Percentiles rank a stretch among this genome's conserved stretches.
These are phyloP conservation scores for Isabelozyma heimii DNA, from an alignment of 805 yeast species.

Conservation along the genomic window DNA sequence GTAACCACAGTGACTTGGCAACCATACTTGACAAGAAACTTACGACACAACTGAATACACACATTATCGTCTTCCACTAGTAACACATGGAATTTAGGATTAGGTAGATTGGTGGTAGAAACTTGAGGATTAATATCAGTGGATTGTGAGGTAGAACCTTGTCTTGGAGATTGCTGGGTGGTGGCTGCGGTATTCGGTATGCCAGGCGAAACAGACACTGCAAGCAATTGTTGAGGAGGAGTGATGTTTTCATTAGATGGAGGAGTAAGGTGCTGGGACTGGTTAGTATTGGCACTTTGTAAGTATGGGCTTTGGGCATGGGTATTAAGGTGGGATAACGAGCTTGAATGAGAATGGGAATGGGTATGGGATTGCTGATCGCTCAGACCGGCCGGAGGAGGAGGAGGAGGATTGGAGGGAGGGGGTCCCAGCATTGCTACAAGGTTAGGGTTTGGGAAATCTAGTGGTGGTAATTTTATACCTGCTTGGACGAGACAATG, in stretches of 20 bases:
- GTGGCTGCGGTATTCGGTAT: slow-evolving; percentile 3
- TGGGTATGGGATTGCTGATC: slow-evolving; percentile 2
- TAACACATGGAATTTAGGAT: slow-evolving; percentile 63
- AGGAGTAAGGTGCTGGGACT: slow-evolving; percentile 6
- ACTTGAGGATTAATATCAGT: slow-evolving; percentile 6
- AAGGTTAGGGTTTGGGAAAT: slow-evolving; percentile 45
- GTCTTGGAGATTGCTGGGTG: slow-evolving; percentile 2
- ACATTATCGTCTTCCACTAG: slow-evolving; percentile 80
- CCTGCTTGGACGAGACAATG: slow-evolving; percentile 56
- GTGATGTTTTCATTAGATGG: slow-evolving; percentile 8
- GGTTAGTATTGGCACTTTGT: background rate
- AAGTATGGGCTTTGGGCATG: slow-evolving; percentile 2
- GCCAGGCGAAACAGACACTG: slow-evolving; percentile 12
- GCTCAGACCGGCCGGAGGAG: slow-evolving; percentile 2
- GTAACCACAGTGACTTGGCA: slow-evolving; percentile 90
- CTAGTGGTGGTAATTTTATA: slow-evolving; percentile 63
- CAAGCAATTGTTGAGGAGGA: slow-evolving; percentile 9
- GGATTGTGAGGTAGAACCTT: slow-evolving; percentile 3
- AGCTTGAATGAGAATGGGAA: slow-evolving; percentile 5
- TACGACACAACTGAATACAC: slow-evolving; percentile 78
- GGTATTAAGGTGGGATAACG: slow-evolving; percentile 7
- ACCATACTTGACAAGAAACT: slow-evolving; percentile 82
- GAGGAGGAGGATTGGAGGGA: slow-evolving; percentile 2
- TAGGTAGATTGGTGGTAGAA: slow-evolving; percentile 23
- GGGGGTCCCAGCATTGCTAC: slow-evolving; percentile 17